phyloP scores from a whole-genome alignment of 2,329 filamentous ascomycete genomes.

The Mycosphaerella arachidis region DNA sequence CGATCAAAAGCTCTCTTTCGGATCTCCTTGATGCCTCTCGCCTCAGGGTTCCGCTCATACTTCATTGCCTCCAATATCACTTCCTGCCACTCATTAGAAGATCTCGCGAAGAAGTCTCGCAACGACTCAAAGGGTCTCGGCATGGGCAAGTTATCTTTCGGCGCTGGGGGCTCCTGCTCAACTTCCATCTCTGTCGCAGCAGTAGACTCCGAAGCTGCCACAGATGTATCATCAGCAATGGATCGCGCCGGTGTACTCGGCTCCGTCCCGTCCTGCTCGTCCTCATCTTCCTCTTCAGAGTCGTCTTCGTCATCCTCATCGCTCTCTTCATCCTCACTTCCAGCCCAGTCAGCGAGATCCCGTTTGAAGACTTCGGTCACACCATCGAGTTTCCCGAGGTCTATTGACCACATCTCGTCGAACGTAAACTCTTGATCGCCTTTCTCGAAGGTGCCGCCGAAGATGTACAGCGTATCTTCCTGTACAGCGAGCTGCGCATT shows the following conservation, averaged over 20 bases:
- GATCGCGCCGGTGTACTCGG: conserved; percentile 28
- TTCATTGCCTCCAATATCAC: conserved; percentile 71
- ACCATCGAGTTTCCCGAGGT: conserved; percentile 91
- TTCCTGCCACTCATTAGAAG: conserved; percentile 86
- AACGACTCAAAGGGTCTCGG: conserved; percentile 79
- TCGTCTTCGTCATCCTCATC: conserved; percentile 48
- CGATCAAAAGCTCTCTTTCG: conserved; percentile 85
- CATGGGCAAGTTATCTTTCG: conserved; percentile 73
- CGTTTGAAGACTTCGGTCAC: conserved; percentile 86
- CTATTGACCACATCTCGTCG: conserved; percentile 87
- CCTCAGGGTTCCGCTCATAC: conserved; percentile 63
- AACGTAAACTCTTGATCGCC: conserved; percentile 94
- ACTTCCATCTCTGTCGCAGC: conserved; percentile 16
- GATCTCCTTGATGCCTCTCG: conserved; percentile 79
- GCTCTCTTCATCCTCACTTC: conserved; percentile 42
- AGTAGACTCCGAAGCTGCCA: conserved; percentile 18
- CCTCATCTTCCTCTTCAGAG: conserved; percentile 55
- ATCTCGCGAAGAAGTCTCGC: conserved; percentile 86
- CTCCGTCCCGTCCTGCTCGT: conserved; percentile 44
- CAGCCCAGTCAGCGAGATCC: conserved; percentile 80
- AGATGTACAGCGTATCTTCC: conserved; percentile 88
- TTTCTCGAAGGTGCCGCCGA: conserved; percentile 92
- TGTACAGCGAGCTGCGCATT: conserved; percentile 88
- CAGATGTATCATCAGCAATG: conserved; percentile 16
- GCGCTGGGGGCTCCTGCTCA: conserved; percentile 36